Base-by-base conservation (phyloP, 495 filamentous ascomycete species). In the Penicillium bialowiezense region DNA sequence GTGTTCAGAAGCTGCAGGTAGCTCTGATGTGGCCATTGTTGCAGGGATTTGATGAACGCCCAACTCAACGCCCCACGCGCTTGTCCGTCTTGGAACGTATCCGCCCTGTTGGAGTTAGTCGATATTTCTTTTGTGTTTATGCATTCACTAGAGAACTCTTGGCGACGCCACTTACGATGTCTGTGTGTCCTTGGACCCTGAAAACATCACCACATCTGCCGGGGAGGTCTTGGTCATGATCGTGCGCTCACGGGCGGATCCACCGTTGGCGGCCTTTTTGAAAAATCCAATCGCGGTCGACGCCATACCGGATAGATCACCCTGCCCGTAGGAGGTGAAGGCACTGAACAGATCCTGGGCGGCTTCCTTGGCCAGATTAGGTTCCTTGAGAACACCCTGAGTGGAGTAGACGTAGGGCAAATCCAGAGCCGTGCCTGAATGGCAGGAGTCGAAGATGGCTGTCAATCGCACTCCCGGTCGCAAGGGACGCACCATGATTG, bases 381-480 rank as follows among this genome's bases (percentile, higher is more conserved):
- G 95, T 68, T 97, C 93, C 69, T 98, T 98, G 73, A 97, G 86
- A 41, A 97, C 79, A 58, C 93, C 93, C 67, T 88, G 83, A 4
- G 91, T 97, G 44, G 88, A 92, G 75, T 98, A 98, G 56, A 98
- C 88, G 69, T 97, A 98, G 31, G 93, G 93, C 28, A 98, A 83
- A 60, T 98, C 93, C 54, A 98, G 80, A 5, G 91, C 93, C 1
- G 93, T 95, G 50, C 93, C 93, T 10, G 91, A 96, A 70, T 98
- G 93, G 70, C 93, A 98, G 10, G 91, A 96, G 73, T 98, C 93
- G 72, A 96, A 98, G 64, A 98, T 96, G 28, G 93, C 95, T 1
- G 93, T 98, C 41, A 98, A 71, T 21, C 93, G 85, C 6, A 96
- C 93, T 48, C 93, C 93, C 2, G 88, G 77, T 46, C 78, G 79